These are phyloP conservation scores for Papilionanthe hybrid DNA, from an alignment of 116 monocot genomes.

Conservation along the genomic window DNA sequence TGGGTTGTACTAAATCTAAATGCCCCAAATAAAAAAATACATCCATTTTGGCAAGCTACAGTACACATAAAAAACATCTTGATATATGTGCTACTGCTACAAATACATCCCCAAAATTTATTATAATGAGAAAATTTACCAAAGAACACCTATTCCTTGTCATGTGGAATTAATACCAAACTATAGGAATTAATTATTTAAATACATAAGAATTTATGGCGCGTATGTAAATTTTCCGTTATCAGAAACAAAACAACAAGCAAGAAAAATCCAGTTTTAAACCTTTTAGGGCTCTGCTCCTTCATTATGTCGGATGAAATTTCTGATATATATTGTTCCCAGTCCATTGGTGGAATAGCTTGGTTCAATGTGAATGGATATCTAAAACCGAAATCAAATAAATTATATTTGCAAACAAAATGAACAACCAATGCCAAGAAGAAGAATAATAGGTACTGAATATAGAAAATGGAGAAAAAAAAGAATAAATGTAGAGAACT, in stretches of 20 bases:
- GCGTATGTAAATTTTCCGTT: neutral
- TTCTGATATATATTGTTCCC: slow-evolving; percentile 97
- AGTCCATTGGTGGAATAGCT: slow-evolving; percentile 74
- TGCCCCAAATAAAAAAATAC: no score
- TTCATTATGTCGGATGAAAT: slow-evolving; percentile 93
- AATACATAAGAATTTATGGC: no score
- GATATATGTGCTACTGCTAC: neutral
- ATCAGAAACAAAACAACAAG: neutral
- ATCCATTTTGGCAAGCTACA: neutral
- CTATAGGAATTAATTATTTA: no score
- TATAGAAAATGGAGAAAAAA: neutral
- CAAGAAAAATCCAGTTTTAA: neutral
- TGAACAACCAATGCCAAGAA: neutral
- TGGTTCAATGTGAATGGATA: slow-evolving; percentile 89
- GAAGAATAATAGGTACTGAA: neutral
- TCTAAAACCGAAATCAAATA: slow-evolving; percentile 28
- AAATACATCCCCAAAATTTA: neutral
- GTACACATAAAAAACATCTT: neutral
- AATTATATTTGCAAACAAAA: neutral
- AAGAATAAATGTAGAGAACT: neutral
- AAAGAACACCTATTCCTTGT: slow-evolving; percentile 1
- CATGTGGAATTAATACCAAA: neutral
- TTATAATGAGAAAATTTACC: neutral
- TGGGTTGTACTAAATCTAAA: no score
- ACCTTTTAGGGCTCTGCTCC: slow-evolving; percentile 99